These are phyloP conservation scores for Paspalum vaginatum DNA, from an alignment of 176 grass and related monocot species.

Conservation along the genomic window DNA sequence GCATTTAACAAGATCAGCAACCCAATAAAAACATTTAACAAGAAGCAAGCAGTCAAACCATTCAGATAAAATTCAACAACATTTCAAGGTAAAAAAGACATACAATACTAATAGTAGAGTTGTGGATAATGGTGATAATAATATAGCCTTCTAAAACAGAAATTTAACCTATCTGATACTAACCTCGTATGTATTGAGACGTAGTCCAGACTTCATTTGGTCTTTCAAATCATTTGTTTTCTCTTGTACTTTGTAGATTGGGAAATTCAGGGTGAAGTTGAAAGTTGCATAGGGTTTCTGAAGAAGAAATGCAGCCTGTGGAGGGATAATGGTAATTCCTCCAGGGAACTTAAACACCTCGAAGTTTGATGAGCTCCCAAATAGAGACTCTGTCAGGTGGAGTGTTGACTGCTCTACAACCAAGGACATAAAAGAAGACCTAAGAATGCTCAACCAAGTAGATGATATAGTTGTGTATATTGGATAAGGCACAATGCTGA, in stretches of 20 bases:
- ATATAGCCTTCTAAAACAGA: not conserved
- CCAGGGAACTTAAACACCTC: conserved; percentile 80
- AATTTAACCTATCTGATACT: conserved; percentile 13
- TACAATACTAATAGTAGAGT: conserved; percentile 23
- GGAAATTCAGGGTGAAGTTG: conserved; percentile 88
- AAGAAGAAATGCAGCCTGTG: conserved; percentile 76
- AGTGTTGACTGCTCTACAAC: conserved; percentile 70
- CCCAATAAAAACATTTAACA: conserved; percentile 20
- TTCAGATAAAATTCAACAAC: not conserved
- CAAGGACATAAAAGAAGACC: conserved; percentile 75
- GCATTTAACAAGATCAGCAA: not conserved
- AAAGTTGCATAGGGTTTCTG: conserved; percentile 76
- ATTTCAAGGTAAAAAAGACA: not conserved
- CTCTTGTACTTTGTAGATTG: conserved; percentile 71
- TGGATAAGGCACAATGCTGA: conserved; percentile 83
- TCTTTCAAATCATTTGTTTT: conserved; percentile 70
- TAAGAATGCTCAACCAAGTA: conserved; percentile 77
- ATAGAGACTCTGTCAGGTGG: conserved; percentile 68
- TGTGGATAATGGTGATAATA: not conserved
- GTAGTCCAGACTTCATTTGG: conserved; percentile 82
- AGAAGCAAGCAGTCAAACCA: conserved; percentile 24
- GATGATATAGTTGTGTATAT: conserved; percentile 66
- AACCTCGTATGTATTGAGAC: conserved; percentile 82
- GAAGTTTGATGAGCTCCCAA: conserved; percentile 72
- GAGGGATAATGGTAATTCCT: conserved; percentile 93